Conservation (phyloP, 768 basidiomycete genomes). For the Neoboletus brunneissimus region DNA sequence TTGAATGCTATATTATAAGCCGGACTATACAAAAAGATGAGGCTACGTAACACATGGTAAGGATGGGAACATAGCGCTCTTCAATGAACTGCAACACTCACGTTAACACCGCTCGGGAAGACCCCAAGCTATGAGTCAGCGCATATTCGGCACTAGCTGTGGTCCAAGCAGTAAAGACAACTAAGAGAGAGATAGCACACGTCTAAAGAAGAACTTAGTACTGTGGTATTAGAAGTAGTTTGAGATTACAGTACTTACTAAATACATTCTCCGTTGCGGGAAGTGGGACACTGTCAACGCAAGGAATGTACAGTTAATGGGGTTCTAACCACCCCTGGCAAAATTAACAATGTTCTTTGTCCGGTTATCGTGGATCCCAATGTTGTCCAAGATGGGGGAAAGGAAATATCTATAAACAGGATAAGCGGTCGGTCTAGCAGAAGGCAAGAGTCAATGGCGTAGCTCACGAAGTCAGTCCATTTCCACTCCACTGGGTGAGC, state of each 20-base stretch:
- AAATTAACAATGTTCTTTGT: too few species aligned
- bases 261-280: slow-evolving; percentile 7
- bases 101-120: slow-evolving; percentile 9
- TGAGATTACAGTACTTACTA: not conserved
- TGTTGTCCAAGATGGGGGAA: too few species aligned
- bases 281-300: too few species aligned
- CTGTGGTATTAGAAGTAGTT: not conserved
- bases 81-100: not conserved
- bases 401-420: too few species aligned
- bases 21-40: slow-evolving; percentile 4
- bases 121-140: slow-evolving; percentile 1
- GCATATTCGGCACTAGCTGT: slow-evolving; percentile 13
- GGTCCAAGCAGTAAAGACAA: slow-evolving; percentile 18
- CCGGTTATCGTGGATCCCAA: too few species aligned
- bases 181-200: slow-evolving; percentile 10
- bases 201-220: not conserved
- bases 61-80: not conserved
- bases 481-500: too few species aligned
- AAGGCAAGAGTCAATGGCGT: too few species aligned
- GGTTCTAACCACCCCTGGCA: too few species aligned
- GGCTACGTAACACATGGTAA: not conserved
- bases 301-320: too few species aligned
- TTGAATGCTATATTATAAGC: slow-evolving; percentile 3
- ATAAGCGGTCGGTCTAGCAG: too few species aligned
- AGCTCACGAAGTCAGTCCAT: too few species aligned